These are phyloP conservation scores for Colletotrichum navitas DNA, from an alignment of 2,329 filamentous ascomycete species.

Conservation along the genomic window DNA sequence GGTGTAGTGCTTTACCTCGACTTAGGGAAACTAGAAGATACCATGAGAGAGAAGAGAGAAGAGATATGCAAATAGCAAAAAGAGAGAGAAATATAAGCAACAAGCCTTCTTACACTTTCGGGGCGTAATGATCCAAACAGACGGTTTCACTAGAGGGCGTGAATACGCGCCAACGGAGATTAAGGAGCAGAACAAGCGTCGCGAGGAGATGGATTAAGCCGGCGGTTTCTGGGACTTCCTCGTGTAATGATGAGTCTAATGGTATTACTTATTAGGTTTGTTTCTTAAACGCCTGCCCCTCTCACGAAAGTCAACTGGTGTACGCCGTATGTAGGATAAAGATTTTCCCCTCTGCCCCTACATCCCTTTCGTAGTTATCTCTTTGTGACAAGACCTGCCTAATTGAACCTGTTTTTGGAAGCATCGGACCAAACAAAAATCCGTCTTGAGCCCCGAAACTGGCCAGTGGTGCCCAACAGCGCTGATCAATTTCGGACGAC, in stretches of 20 bases:
- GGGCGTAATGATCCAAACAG: too few relatives aligned
- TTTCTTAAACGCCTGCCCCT: neutral
- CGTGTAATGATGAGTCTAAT: too few relatives aligned
- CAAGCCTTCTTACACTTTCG: too few relatives aligned
- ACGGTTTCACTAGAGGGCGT: neutral
- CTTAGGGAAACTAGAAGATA: too few relatives aligned
- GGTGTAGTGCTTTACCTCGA: too few relatives aligned
- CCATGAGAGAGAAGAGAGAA: too few relatives aligned
- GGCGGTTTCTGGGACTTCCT: neutral
- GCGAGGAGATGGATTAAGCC: neutral
- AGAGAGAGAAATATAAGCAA: too few relatives aligned
- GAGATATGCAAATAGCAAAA: too few relatives aligned
- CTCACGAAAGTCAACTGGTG: neutral
- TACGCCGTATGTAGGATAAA: neutral
- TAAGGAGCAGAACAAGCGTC: conserved; percentile 1
- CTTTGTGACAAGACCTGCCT: conserved; percentile 27
- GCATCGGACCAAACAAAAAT: conserved; percentile 6
- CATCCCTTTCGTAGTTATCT: conserved; percentile 1
- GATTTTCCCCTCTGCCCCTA: neutral
- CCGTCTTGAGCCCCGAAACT: conserved; percentile 18
- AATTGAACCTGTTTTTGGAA: conserved; percentile 23
- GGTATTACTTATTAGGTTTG: too few relatives aligned
- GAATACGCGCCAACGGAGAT: conserved; percentile 4
- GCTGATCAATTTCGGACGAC: conserved; percentile 38
- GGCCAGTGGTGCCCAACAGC: conserved; percentile 10